Percentiles rank a stretch among this genome's conserved stretches.
Evolutionary conservation across 495 filamentous ascomycete genomes (phyloP).

Genomic region (Penicillium longicatenatum): DNA sequence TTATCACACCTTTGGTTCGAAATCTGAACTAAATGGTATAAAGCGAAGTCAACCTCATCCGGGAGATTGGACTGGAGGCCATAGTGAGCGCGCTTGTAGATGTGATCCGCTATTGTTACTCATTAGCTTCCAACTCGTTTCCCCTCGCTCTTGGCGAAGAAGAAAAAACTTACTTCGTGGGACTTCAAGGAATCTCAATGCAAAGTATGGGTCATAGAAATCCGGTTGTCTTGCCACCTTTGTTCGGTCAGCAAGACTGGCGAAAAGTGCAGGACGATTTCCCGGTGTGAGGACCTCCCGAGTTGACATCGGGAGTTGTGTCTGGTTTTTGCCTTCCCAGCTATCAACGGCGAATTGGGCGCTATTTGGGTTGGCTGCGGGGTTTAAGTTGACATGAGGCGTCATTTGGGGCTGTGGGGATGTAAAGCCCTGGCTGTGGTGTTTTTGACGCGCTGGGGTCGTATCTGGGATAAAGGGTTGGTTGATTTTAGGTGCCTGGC

Average conservation of each 20-base stretch:
- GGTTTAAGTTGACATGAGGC: constrained; percentile 31
- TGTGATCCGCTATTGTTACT: constrained; percentile 52
- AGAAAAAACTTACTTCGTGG: constrained; percentile 39
- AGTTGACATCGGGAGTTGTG: constrained; percentile 42
- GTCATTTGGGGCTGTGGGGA: constrained; percentile 36
- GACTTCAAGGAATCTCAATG: constrained; percentile 43
- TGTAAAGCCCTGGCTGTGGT: constrained; percentile 30
- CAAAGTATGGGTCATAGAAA: constrained; percentile 48
- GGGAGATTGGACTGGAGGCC: constrained; percentile 78
- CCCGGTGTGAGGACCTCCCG: constrained; percentile 48
- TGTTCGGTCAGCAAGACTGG: constrained; percentile 23
- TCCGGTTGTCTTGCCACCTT: constrained; percentile 41
- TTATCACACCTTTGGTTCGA: constrained; percentile 94
- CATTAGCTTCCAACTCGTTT: background rate
- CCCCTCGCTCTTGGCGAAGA: constrained; percentile 1
- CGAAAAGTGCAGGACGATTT: constrained; percentile 42
- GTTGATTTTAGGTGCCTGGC: constrained; percentile 48
- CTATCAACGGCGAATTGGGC: constrained; percentile 33
- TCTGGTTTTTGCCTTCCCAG: constrained; percentile 44
- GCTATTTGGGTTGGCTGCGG: constrained; percentile 34
- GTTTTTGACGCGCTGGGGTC: constrained; percentile 41
- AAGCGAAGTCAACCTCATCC: constrained; percentile 82
- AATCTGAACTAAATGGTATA: constrained; percentile 93
- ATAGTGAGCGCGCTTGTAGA: constrained; percentile 81
- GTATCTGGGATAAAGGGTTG: constrained; percentile 53